Conservation (phyloP, 139 green algal species). For the Chlamydomonas eustigma region DNA sequence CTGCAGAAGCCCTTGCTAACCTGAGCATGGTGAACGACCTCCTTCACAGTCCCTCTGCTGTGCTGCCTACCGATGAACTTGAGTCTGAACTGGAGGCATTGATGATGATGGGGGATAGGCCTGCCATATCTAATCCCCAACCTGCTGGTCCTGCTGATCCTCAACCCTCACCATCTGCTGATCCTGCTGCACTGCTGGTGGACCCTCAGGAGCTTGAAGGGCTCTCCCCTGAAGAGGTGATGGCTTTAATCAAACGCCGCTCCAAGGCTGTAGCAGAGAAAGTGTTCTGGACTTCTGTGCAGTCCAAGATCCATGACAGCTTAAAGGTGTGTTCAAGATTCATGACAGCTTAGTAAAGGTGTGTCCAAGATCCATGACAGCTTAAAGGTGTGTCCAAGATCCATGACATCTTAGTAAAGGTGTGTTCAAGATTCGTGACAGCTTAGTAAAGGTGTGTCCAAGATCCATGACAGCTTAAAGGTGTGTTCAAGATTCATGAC, state of each 20-base stretch:
- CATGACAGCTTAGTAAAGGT: no score
- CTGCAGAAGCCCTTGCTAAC: constrained; percentile 11
- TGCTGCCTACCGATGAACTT: constrained; percentile 47
- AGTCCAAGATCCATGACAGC: constrained; percentile 11
- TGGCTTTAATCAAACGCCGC: constrained; percentile 20
- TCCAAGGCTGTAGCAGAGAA: constrained; percentile 55
- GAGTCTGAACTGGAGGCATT: constrained; percentile 29
- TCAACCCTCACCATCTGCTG: background rate
- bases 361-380: constrained; percentile 10
- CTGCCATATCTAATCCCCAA: background rate
- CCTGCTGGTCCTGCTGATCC: background rate
- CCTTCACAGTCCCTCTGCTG: constrained; percentile 56
- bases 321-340: no score
- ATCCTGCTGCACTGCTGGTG: background rate
- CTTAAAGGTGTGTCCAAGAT: background rate
- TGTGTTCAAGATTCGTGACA: constrained; percentile 8
- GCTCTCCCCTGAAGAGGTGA: constrained; percentile 16
- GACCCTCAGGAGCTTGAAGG: constrained; percentile 15
- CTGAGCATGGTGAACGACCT: constrained; percentile 43
- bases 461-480: no score
- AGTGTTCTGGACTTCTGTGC: constrained; percentile 70
- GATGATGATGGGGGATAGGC: background rate
- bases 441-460: background rate
- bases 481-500: constrained; percentile 10
- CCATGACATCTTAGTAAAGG: no score